Evolutionary conservation across 495 filamentous ascomycete genomes (phyloP).

Genomic region (Beverwykella pulmonaria): DNA sequence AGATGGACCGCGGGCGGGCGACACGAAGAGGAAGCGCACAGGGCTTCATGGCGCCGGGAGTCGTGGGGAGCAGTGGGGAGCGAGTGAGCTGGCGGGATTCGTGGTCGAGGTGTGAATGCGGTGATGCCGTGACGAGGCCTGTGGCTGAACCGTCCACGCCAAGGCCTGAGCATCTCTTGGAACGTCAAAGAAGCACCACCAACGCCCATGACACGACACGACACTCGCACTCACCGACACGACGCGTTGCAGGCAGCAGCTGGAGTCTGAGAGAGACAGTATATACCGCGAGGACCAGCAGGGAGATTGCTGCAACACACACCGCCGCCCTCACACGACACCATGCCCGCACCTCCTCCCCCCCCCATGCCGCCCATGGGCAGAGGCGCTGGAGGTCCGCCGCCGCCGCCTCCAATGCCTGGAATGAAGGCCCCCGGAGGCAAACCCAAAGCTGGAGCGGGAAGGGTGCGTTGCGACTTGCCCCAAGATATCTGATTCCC

Average conservation of each 20-base stretch:
- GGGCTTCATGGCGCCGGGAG: constrained; percentile 27
- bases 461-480: constrained; percentile 55
- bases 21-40: constrained; percentile 18
- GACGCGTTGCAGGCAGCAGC: constrained; percentile 25
- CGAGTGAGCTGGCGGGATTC: background rate
- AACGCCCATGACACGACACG: background rate
- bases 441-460: constrained; percentile 53
- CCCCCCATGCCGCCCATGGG: constrained; percentile 60
- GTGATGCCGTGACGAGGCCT: constrained; percentile 15
- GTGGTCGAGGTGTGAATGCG: background rate
- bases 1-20: constrained; percentile 25
- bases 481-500: background rate
- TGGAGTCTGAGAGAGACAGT: background rate
- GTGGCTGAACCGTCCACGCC: constrained; percentile 16
- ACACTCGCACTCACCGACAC: constrained; percentile 3
- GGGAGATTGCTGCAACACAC: background rate
- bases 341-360: constrained; percentile 69
- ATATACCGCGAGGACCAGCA: constrained; percentile 14
- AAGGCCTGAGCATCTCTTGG: constrained; percentile 1
- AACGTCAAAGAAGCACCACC: constrained; percentile 27
- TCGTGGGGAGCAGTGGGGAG: constrained; percentile 2
- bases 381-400: constrained; percentile 58
- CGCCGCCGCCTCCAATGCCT: constrained; percentile 63
- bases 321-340: constrained; percentile 21
- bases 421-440: constrained; percentile 44